Conservation (phyloP, 176 grass and related monocot species). For the Musa itinerans region DNA sequence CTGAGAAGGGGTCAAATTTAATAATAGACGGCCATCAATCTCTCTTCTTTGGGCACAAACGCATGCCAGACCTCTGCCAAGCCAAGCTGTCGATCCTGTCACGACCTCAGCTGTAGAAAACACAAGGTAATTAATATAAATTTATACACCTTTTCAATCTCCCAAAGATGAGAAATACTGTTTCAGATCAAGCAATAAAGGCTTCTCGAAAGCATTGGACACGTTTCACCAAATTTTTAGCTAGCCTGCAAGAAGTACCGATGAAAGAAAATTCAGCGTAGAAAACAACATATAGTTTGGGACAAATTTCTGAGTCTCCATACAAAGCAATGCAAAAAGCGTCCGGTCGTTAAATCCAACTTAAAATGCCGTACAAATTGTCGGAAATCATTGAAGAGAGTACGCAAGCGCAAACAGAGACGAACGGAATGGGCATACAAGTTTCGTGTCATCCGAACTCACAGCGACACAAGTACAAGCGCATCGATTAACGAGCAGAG, state of each 20-base stretch:
- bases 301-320: not conserved
- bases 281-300: not conserved
- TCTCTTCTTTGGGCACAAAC: slow-evolving; percentile 91
- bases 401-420: not conserved
- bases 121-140: not conserved
- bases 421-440: not conserved
- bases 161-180: not conserved
- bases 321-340: not conserved
- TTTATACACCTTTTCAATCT: not conserved
- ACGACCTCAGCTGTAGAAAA: slow-evolving; percentile 59
- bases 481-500: not conserved
- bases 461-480: not conserved
- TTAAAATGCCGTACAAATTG: not conserved
- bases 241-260: no score
- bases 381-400: not conserved
- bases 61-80: slow-evolving; percentile 91
- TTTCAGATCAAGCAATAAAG: not conserved
- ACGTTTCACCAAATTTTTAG: no score
- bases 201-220: not conserved
- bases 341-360: not conserved
- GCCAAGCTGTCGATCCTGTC: slow-evolving; percentile 89
- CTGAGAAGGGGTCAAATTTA: slow-evolving; percentile 74
- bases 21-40: slow-evolving; percentile 72
- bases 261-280: no score
- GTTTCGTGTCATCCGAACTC: not conserved